These are phyloP conservation scores for Pachyrhizus erosus DNA, from an alignment of 306 rosid genomes.

Conservation along the genomic window DNA sequence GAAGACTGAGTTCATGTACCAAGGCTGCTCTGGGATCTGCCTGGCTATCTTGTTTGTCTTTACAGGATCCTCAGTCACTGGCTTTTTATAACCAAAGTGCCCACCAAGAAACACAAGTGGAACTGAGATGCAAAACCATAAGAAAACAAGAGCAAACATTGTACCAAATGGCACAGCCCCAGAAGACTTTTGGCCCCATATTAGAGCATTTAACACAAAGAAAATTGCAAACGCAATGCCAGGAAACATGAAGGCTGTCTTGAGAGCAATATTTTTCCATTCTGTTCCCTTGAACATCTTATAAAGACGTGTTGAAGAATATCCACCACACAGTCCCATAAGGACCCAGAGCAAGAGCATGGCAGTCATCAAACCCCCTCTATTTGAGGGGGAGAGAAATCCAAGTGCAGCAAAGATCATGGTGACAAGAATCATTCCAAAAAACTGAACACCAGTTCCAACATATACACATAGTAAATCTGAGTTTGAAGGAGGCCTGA, in stretches of 20 bases:
- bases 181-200: conserved; percentile 90
- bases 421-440: conserved; percentile 89
- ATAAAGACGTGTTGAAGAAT: conserved; percentile 69
- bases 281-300: conserved; percentile 82
- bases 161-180: conserved; percentile 99
- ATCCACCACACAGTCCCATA: conserved; percentile 87
- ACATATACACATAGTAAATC: conserved; percentile 82
- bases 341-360: conserved; percentile 93
- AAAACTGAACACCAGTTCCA: conserved; percentile 92
- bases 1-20: conserved; percentile 84
- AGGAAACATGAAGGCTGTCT: conserved; percentile 82
- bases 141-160: conserved; percentile 89
- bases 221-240: conserved; percentile 68
- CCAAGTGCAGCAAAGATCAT: conserved; percentile 92
- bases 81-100: conserved; percentile 73
- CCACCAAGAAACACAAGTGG: conserved; percentile 83
- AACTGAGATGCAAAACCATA: conserved; percentile 98
- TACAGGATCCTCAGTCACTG: conserved; percentile 72
- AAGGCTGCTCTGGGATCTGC: conserved; percentile 89
- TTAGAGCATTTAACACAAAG: conserved; percentile 83
- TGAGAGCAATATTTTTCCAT: conserved; percentile 77
- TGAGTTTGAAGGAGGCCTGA: conserved; percentile 79
- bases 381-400: conserved; percentile 86
- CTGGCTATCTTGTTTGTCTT: conserved; percentile 87
- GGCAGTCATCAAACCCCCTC: conserved; percentile 93